Evolutionary conservation across 2,329 filamentous ascomycete genomes (phyloP), one percentile per base, ranked within the genome.

Genomic region (Botryotinia narcissicola): DNA sequence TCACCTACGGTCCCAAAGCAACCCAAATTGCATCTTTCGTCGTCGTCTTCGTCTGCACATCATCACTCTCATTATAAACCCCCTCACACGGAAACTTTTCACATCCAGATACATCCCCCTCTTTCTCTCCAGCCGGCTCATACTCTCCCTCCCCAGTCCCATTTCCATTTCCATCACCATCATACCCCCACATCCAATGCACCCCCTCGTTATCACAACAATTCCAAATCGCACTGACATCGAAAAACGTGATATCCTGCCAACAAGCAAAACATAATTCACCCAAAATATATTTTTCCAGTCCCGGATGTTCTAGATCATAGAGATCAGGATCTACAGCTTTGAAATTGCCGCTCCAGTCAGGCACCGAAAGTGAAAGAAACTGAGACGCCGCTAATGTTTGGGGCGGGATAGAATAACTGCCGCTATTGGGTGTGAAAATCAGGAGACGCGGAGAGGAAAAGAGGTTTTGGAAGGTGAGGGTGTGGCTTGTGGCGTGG

Each of bases 181-280:
- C 46, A 67, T 29, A 54, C 7, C 69, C 44, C n/a, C 57, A 60
- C 57, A 71, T 71, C 57, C 69, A 71, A 71, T 63, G 69, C 69
- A 70, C 57, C 5, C 68, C 68, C 7, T 44, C 54, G 8, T 71
- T 63, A 63, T 48, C 57, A 40, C 69, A 62, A 37, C 57, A 48
- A 48, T 63, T 71, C 69, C 57, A 71, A 51, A 71, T 63, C 29
- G 69, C 69, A 29, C 57, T 71, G n/a, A 71, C n/a, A 12, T 62
- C 57, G 37, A 48, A 71, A 37, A 70, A 70, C 25, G 54, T 70
- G 16, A 46, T 61, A 7, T 46, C 40, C 20, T 37, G 37, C 68
- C 68, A 61, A 46, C 68, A 70, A 12, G 14, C 54, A 61, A 70
- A 70, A 46, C 68, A 70, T 1, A 70, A 54, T n/a, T 70, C 68